phyloP scores from a whole-genome alignment of 768 basidiomycete genomes.

The Candolleomyces efflorescens region DNA sequence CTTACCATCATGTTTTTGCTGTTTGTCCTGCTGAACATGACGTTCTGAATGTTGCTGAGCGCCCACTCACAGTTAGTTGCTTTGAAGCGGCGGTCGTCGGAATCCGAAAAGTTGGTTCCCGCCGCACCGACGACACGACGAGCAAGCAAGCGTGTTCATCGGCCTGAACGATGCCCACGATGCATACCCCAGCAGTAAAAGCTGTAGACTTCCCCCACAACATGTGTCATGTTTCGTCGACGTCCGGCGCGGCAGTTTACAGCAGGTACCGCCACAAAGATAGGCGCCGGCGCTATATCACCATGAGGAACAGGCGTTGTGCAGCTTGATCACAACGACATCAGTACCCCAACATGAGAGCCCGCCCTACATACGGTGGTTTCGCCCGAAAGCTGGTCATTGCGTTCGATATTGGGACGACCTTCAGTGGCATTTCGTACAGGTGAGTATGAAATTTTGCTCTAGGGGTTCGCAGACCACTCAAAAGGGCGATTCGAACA shows the following conservation, averaged over 20 bases:
- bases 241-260: neutral
- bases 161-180: neutral
- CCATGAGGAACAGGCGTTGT: neutral
- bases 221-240: too few species aligned
- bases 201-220: too few species aligned
- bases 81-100: too few species aligned
- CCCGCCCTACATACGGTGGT: slow-evolving; percentile 30
- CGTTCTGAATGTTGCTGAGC: too few species aligned
- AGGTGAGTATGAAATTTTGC: slow-evolving; percentile 8
- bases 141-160: neutral
- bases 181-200: too few species aligned
- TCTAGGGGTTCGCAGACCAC: neutral
- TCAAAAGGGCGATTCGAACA: slow-evolving; percentile 4
- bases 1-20: too few species aligned
- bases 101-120: neutral
- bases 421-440: slow-evolving; percentile 29
- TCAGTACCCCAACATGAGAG: neutral
- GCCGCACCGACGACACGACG: neutral
- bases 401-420: slow-evolving; percentile 34
- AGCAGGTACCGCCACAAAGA: neutral
- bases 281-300: neutral
- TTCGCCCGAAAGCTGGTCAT: slow-evolving; percentile 32
- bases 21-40: too few species aligned
- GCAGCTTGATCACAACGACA: neutral
- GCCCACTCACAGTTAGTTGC: too few species aligned